phyloP scores from a whole-genome alignment of 768 basidiomycete genomes.

The Boletus tylopilopsis region DNA sequence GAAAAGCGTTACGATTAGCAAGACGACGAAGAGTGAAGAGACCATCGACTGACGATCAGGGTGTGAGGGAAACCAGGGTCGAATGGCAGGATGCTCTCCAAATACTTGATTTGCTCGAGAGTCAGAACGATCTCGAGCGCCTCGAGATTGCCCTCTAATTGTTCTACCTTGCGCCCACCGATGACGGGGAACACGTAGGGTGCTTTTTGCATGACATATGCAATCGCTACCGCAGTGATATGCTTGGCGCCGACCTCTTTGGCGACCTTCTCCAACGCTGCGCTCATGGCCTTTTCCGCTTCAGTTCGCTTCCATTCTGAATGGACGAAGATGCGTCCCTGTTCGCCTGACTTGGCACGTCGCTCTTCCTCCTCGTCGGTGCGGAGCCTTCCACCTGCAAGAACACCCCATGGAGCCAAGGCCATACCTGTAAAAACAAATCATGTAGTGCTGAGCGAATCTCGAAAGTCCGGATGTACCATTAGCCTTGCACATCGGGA shows the following conservation, averaged over 20 bases:
- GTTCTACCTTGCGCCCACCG: slow-evolving; percentile 43
- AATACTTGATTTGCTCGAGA: slow-evolving; percentile 33
- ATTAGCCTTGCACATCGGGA: slow-evolving; percentile 31
- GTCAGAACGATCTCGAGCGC: slow-evolving; percentile 40
- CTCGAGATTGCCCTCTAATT: slow-evolving; percentile 40
- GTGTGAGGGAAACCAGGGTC: slow-evolving; percentile 37
- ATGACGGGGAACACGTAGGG: slow-evolving; percentile 43
- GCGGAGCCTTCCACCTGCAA: slow-evolving; percentile 27
- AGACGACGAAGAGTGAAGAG: no score
- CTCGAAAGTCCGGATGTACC: slow-evolving; percentile 4
- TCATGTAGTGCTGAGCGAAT: background rate
- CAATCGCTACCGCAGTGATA: slow-evolving; percentile 38
- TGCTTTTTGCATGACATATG: slow-evolving; percentile 45
- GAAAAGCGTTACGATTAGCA: slow-evolving; percentile 1
- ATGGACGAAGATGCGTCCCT: slow-evolving; percentile 31
- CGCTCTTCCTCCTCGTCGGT: slow-evolving; percentile 30
- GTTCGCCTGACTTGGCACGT: slow-evolving; percentile 30
- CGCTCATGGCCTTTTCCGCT: slow-evolving; percentile 30
- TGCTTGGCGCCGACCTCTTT: slow-evolving; percentile 36
- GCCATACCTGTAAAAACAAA: slow-evolving; percentile 11
- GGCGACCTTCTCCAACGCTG: slow-evolving; percentile 38
- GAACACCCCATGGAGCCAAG: slow-evolving; percentile 37
- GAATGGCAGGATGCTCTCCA: slow-evolving; percentile 37
- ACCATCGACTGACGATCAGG: slow-evolving; percentile 30
- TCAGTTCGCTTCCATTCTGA: slow-evolving; percentile 34